Evolutionary conservation across 768 basidiomycete genomes (phyloP), one percentile per base, ranked within the genome.

Genomic region (Mycena maculata): DNA sequence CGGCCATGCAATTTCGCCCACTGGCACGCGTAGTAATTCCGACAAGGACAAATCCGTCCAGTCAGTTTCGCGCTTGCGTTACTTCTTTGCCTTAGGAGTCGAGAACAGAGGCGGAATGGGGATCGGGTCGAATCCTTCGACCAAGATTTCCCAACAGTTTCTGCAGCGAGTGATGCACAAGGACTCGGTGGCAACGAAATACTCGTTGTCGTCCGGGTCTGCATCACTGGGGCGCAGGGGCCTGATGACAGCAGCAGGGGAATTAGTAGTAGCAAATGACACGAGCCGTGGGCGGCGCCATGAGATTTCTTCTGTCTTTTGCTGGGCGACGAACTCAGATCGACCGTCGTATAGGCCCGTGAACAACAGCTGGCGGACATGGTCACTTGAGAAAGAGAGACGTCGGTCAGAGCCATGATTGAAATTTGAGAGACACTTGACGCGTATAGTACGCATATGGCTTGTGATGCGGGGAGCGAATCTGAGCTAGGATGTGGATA

Each of bases 1-100:
- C 31, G 86, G 83, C 92, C 93, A 94, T 6, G 91, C 88, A 66
- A 89, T 80, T 50, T 86, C 83, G 25, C 86, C 87, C 25, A 93
- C 84, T 13, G 84, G 73, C n/a, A 71, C 66, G 39, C 59, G 70
- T 13, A 39, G n/a, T n/a, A n/a, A 36, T 52, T 63, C 70, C 22
- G 60, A 65, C 59, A 33, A 57, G 60, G 68, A 69, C 33, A 72
- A 76, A 57, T 73, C 72, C 59, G 73, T 72, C n/a, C 79, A 72
- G 41, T 68, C 60, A 10, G 61, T 60, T 33, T 75, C 75, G 39
- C 77, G 80, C 30, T 78, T n/a, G n/a, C n/a, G 71, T 56, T 78
- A 82, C 33, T 75, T 77, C 62, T 80, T 84, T 28, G 75, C 75
- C 65, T 77, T 80, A 15, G 79, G 75, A 5, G 77, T 65, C 12